phyloP scores from a whole-genome alignment of 129 eudicot genomes.

The Oenanthe sinensis region DNA sequence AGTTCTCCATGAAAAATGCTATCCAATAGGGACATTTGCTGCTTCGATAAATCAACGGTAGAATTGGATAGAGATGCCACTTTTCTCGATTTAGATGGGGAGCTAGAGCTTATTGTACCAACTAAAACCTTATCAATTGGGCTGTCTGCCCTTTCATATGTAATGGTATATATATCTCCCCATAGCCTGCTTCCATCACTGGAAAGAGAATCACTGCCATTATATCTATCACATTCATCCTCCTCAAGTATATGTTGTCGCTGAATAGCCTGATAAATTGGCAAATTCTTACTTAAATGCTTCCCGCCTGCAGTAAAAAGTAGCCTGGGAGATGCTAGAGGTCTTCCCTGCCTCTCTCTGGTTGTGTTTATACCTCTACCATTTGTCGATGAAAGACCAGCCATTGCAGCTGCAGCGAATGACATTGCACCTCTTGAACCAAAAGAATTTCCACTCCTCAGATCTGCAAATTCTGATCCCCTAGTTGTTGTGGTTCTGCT shows the following conservation, averaged over 20 bases:
- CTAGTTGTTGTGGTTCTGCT: conserved; percentile 48
- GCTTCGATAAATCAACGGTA: conserved; percentile 31
- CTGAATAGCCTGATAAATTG: conserved; percentile 90
- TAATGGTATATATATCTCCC: conserved; percentile 75
- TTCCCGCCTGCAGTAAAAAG: conserved; percentile 76
- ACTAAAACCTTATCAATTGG: conserved; percentile 35
- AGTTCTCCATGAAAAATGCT: conserved; percentile 87
- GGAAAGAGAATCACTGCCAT: conserved; percentile 58
- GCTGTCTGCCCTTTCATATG: conserved; percentile 64
- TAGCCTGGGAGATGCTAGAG: conserved; percentile 44
- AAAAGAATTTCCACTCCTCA: conserved; percentile 41
- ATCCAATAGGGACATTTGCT: conserved; percentile 60
- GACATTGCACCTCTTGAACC: conserved; percentile 97
- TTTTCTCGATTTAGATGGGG: conserved; percentile 53
- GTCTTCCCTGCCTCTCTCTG: conserved; percentile 62
- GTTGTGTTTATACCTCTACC: conserved; percentile 63
- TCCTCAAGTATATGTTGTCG: conserved; percentile 71
- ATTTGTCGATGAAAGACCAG: conserved; percentile 82
- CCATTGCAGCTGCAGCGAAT: conserved; percentile 99
- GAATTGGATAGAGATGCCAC: conserved; percentile 43
- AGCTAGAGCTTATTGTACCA: conserved; percentile 37
- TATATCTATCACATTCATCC: conserved; percentile 56
- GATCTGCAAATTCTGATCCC: conserved; percentile 51
- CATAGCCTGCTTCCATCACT: conserved; percentile 90
- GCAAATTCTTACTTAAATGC: conserved; percentile 67